Evolutionary conservation across 345 rosid genomes (phyloP), one percentile per base, ranked within the genome.

Genomic region (Hibiscus trionum): DNA sequence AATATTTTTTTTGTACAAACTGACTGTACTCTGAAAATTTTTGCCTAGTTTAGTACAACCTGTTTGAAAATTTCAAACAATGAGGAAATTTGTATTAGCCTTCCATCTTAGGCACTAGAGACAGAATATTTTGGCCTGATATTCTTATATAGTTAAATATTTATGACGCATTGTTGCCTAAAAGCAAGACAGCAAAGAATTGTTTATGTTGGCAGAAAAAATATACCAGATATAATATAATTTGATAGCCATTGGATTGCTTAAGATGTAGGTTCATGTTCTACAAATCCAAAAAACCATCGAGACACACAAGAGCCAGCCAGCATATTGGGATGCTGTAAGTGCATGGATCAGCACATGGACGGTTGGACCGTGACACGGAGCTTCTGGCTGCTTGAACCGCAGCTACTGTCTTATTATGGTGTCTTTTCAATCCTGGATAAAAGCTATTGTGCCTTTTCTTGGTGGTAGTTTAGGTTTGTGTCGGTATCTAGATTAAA

Each of bases 371-470:
- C 59, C 9, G 26, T 55, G 26, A 8, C 59, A 55, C 26, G 7
- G 19, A 49, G 58, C 71, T 67, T 67, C 57, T 66, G 37, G 57
- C 57, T 26, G 37, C 39, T 47, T 46, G 58, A 26, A 4, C 27
- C 42, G 24, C 44, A 31, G 72, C 47, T 53, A 29, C 35, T 52
- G 72, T 53, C 49, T 33, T 49, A 16, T 67, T 55, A 70, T 55
- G 50, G 49, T 37, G 62, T 55, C 73, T 52, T 31, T 70, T 70
- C 33, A 10, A 52, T 70, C 49, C 61, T 17, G 63, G 49, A 70
- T 37, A 55, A 49, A 52, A 56, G 59, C 61, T 55, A 6, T 19
- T 16, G 44, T 17, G 26, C 47, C 29, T 50, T 52, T 52, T 69
- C 42, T 27, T 35, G 58, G 39, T 12, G 27, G n/a, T 19, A 39